Percentiles rank a stretch among this genome's conserved stretches.
Conservation (phyloP, 805 yeast genomes). For the Kazachstania psychrophila region DNA sequence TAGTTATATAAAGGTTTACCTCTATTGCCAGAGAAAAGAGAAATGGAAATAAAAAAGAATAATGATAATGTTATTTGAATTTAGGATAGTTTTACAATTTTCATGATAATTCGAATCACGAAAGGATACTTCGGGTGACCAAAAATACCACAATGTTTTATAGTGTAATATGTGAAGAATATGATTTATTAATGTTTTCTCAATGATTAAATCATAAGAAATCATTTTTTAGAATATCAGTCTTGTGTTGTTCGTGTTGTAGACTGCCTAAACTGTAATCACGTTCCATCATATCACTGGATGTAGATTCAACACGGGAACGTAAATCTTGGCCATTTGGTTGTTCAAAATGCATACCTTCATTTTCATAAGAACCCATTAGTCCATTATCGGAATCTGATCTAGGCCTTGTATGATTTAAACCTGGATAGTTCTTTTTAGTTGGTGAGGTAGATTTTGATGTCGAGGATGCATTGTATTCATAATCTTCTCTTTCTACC, state of each 20-base stretch:
- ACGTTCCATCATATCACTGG: constrained; percentile 10
- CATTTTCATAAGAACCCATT: constrained; percentile 19
- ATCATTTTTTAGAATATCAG: constrained; percentile 1
- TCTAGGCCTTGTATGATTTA: constrained; percentile 17
- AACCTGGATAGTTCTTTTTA: constrained; percentile 19
- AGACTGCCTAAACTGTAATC: constrained; percentile 17
- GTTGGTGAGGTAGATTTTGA: constrained; percentile 6
- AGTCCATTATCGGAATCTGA: constrained; percentile 26
- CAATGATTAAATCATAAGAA: neutral
- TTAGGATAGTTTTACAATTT: neutral
- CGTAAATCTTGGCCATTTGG: constrained; percentile 10
- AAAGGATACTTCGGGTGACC: no score
- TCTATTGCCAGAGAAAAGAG: no score
- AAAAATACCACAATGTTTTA: no score
- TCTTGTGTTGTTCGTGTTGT: constrained; percentile 4
- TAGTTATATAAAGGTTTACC: no score
- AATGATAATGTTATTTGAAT: no score
- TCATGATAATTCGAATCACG: neutral
- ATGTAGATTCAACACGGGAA: neutral
- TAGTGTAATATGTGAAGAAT: constrained; percentile 1
- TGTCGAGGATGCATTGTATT: constrained; percentile 10
- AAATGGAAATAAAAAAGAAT: no score
- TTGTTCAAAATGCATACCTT: constrained; percentile 9
- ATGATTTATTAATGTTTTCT: neutral
- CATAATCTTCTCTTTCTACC: constrained; percentile 1